Conservation (phyloP, 352 stramenopile genomes). For the Achlya hypogyna region DNA sequence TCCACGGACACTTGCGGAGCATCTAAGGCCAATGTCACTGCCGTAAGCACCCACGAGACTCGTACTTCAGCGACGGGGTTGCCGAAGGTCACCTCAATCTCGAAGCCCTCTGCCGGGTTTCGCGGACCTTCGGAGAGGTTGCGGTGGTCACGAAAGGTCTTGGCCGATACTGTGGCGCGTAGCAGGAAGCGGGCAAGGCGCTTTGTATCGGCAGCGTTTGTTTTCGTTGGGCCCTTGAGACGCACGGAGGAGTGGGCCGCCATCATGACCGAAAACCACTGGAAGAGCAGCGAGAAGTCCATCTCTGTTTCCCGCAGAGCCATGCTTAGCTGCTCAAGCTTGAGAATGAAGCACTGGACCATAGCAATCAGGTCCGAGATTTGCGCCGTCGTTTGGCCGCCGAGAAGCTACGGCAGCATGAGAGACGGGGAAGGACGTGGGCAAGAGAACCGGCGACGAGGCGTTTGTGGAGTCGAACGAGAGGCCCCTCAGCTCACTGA, state of each 20-base stretch:
- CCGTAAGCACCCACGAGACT: background rate
- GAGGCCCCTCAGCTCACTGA: conserved; percentile 10
- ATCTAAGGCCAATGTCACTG: background rate
- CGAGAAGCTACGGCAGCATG: no score
- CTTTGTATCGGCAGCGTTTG: conserved; percentile 3
- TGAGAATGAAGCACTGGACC: background rate
- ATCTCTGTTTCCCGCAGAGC: conserved; percentile 1
- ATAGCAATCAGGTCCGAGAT: background rate
- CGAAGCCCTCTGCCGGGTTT: background rate
- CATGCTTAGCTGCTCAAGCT: background rate
- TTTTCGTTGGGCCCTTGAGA: background rate
- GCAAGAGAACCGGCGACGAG: no score
- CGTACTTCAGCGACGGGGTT: conserved; percentile 1
- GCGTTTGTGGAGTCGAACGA: no score
- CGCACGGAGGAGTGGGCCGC: background rate
- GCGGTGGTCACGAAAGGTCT: background rate
- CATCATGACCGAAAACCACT: conserved; percentile 5
- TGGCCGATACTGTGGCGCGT: background rate
- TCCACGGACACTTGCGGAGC: conserved; percentile 2
- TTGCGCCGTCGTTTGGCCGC: background rate
- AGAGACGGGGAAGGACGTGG: no score
- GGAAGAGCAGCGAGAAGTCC: conserved; percentile 5
- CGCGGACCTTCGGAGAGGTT: background rate
- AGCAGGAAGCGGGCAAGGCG: conserved; percentile 11
- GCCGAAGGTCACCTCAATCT: conserved; percentile 15